Base-by-base conservation (phyloP, 306 rosid genomes). In the Vicia villosa region DNA sequence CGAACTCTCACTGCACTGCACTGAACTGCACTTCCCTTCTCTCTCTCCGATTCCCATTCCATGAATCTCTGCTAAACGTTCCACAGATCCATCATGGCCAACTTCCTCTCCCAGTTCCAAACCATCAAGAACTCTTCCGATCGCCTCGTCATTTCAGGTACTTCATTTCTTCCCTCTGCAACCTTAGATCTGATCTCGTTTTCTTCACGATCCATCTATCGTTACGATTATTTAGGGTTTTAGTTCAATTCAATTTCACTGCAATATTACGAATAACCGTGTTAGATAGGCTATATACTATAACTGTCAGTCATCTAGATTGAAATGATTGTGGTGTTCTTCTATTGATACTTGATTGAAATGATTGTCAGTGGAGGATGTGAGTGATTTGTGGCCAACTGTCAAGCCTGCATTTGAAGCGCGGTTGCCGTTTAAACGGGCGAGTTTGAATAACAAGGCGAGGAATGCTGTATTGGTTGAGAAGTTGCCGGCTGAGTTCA, bases 331-430 rank as follows among this genome's bases (percentile, higher is more conserved):
- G 22, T 30, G 38, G 30, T 59, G 45, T 28, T 10, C 17, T 20
- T 67, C 49, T 78, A 34, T 69, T 74, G 64, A 42, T 68, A 43
- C 74, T 22, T 36, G 30, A 1, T 32, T 11, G 14, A 21, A 28
- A 63, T 74, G 82, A 50, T 66, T 81, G 19, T 42, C 90, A 95
- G 99, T 95, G 82, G 99, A 95, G 84, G 99, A 91, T 49, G 97
- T 95, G 81, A 89, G 99, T 66, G 97, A 95, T 72, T 80, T 95
- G 82, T 95, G 99, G 99, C 99, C 99, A 21, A 87, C 79, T 61
- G 79, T 95, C 28, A 91, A 95, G 89, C 71, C 75, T 72, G 95
- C 87, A 36, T 95, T 95, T 66, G 96, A 89, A 85, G 85, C 68
- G 46, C 85, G 89, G 37, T 79, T 87, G 82, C 97, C 99, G 5